Percentiles rank a stretch among this genome's conserved stretches.
These are phyloP conservation scores for Bruguiera gymnorhiza DNA, from an alignment of 345 rosid species.

Conservation along the genomic window DNA sequence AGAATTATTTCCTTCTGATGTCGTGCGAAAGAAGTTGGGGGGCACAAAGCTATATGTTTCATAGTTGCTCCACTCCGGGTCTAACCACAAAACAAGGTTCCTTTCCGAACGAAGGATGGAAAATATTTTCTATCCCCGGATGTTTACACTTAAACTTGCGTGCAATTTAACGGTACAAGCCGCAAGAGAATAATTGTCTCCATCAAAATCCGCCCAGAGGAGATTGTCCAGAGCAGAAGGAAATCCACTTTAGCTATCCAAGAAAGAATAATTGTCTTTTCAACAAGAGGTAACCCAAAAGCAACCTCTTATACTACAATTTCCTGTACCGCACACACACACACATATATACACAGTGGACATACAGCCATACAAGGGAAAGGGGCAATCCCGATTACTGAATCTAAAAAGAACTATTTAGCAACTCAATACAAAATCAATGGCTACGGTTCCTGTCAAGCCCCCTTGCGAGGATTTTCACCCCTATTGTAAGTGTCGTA, in stretches of 20 bases:
- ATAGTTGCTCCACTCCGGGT: too few relatives aligned
- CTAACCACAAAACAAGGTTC: too few relatives aligned
- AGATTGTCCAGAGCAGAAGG: not conserved
- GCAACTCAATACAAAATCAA: not conserved
- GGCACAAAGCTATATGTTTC: too few relatives aligned
- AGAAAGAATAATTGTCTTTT: slow-evolving; percentile 7
- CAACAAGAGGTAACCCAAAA: slow-evolving; percentile 14
- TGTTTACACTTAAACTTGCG: too few relatives aligned
- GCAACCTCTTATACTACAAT: slow-evolving; percentile 5
- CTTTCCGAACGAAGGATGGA: too few relatives aligned
- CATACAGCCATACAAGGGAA: not conserved
- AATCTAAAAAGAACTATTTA: not conserved
- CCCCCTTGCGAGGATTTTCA: slow-evolving; percentile 40
- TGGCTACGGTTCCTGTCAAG: slow-evolving; percentile 7
- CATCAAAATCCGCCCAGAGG: too few relatives aligned
- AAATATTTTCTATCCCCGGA: too few relatives aligned
- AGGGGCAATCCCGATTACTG: too few relatives aligned
- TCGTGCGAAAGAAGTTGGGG: too few relatives aligned
- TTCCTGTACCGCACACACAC: not conserved
- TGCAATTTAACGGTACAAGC: too few relatives aligned
- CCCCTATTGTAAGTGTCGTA: slow-evolving; percentile 47
- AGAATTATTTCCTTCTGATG: too few relatives aligned
- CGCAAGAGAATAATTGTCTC: not conserved
- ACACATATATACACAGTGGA: not conserved
- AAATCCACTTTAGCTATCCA: not conserved